Base-by-base conservation (phyloP, 140 eudicot genomes). In the Erigeron philadelphicus region DNA sequence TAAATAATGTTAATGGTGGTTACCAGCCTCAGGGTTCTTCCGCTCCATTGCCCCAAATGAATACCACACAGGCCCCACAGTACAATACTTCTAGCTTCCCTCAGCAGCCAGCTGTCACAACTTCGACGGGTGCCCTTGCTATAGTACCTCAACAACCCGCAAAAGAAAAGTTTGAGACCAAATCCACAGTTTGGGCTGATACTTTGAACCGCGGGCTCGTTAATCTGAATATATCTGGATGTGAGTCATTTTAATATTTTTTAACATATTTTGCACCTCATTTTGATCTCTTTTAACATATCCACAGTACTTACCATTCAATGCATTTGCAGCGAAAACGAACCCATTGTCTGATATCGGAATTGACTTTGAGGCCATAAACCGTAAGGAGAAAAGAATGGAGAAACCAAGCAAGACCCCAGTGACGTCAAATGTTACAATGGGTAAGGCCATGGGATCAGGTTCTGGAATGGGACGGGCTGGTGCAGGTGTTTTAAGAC, bases 371-470 rank as follows among this genome's bases (percentile, higher is more conserved):
- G 97, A 89, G 55, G 90, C 99, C 64, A 88, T 89, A 64, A 93
- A 89, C 70, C 89, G 99, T n/a, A 93, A 79, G 83, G 99, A 93
- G 72, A 93, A 84, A 78, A 87, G 99, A 73, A 78, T 85, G 89
- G 97, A 93, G 62, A 93, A 93, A 68, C 95, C 97, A 42, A 82
- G 87, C 58, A 61, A 84, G 68, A 66, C 81, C 19, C 82, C 97
- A 0, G 85, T 68, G 63, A 76, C 83, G 11, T 89, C 97, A 23
- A 93, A 78, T 23, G 75, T 89, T 11, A 55, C 83, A 46, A 89
- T 93, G 97, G 97, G 97, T 63, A 93, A 93, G 78, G 98, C 98
- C 70, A 93, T 93, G 98, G 99, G 99, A 55, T 89, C 99, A 4
- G 95, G 98, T 75, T 76, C 96, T 70, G 98, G 99, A 64, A 83